Evolutionary conservation across 1,284 basidiomycete genomes (phyloP).

Genomic region (Austroboletus novae-zelandiae): DNA sequence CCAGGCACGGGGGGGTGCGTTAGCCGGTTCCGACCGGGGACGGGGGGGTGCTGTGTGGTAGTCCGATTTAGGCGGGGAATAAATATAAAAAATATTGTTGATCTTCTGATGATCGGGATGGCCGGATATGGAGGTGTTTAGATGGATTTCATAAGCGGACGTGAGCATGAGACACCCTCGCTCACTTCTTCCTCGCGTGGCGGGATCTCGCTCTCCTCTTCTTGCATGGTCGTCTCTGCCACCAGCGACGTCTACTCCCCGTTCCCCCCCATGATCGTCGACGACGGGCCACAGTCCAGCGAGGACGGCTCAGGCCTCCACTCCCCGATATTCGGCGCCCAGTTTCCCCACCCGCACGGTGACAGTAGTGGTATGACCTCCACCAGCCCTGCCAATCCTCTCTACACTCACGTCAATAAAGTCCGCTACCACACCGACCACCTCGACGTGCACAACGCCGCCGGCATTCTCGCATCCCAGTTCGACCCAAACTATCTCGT

Average conservation of each 20-base stretch:
- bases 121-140: slow-evolving; percentile 28
- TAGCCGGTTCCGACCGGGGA: slow-evolving; percentile 17
- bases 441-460: slow-evolving; percentile 46
- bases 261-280: slow-evolving; percentile 51
- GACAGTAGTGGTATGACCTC: slow-evolving; percentile 46
- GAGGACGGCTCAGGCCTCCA: slow-evolving; percentile 70
- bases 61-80: slow-evolving; percentile 28
- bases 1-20: slow-evolving; percentile 26
- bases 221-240: slow-evolving; percentile 52
- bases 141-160: slow-evolving; percentile 37
- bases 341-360: slow-evolving; percentile 45
- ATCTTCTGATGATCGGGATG: slow-evolving; percentile 36
- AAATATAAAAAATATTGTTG: slow-evolving; percentile 15
- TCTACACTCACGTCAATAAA: slow-evolving; percentile 44
- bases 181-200: slow-evolving; percentile 25
- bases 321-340: slow-evolving; percentile 59
- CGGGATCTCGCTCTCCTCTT: slow-evolving; percentile 23
- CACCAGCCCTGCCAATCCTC: slow-evolving; percentile 35
- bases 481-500: slow-evolving; percentile 43
- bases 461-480: slow-evolving; percentile 44
- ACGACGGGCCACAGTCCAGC: slow-evolving; percentile 66
- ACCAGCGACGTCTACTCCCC: slow-evolving; percentile 52
- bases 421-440: slow-evolving; percentile 65
- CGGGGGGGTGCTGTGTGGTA: slow-evolving; percentile 5
- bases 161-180: slow-evolving; percentile 34